These are phyloP conservation scores for Acacia confusa DNA, from an alignment of 306 rosid genomes.

Conservation along the genomic window DNA sequence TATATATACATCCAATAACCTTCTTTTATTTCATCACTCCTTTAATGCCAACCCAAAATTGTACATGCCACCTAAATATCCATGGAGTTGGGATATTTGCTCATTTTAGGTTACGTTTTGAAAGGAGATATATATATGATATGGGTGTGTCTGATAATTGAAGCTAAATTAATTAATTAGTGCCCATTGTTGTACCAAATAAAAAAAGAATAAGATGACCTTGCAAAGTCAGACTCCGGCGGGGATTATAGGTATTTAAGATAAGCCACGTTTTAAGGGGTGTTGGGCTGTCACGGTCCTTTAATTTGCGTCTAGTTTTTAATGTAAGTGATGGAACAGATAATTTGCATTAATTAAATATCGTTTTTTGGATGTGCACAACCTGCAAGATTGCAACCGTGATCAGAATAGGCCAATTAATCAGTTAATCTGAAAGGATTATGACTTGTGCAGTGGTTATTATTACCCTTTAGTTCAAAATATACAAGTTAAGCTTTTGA, in stretches of 20 bases:
- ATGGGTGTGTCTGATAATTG: neutral
- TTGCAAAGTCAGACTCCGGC: neutral
- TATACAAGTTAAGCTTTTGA: too few relatives aligned
- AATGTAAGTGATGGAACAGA: neutral
- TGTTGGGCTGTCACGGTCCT: neutral
- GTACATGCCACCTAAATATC: too few relatives aligned
- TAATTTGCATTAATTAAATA: neutral
- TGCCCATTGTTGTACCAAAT: neutral
- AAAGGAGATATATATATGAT: neutral
- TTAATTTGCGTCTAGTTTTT: neutral
- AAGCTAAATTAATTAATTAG: neutral
- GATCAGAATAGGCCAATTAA: neutral
- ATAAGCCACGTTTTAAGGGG: neutral
- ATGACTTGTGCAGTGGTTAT: neutral
- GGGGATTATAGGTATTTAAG: neutral
- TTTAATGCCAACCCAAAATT: too few relatives aligned
- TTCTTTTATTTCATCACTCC: too few relatives aligned
- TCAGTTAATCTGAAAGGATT: neutral
- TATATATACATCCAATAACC: neutral
- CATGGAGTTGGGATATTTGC: neutral
- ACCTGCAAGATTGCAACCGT: neutral
- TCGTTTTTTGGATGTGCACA: neutral
- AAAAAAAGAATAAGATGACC: neutral
- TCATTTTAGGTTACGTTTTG: neutral
- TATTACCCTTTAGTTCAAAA: too few relatives aligned